Conservation (phyloP, 176 grass and related monocot genomes). For the Chrysopogon serrulatus region DNA sequence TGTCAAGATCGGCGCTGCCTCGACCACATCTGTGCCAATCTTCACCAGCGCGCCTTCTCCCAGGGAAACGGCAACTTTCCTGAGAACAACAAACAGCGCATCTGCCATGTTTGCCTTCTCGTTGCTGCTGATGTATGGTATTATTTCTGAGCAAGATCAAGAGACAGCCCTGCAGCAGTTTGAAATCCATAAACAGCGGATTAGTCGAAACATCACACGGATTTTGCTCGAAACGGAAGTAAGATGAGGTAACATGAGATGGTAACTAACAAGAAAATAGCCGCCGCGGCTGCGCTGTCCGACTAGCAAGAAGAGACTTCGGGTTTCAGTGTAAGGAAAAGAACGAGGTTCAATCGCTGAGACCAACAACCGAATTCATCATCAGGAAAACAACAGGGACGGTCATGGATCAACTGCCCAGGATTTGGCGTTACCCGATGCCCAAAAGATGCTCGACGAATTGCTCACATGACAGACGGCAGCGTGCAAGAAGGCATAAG, state of each 20-base stretch:
- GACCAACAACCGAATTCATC: background rate
- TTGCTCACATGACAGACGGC: background rate
- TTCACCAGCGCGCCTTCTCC: slow-evolving; percentile 13
- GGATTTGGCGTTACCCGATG: background rate
- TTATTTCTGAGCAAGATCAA: background rate
- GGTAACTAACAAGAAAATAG: background rate
- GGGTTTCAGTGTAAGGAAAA: background rate
- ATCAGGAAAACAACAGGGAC: background rate
- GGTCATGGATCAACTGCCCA: background rate
- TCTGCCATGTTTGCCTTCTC: slow-evolving; percentile 40
- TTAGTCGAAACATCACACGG: background rate
- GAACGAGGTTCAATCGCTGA: background rate
- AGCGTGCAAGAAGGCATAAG: background rate
- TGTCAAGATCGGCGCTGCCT: slow-evolving; percentile 17
- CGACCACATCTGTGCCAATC: background rate
- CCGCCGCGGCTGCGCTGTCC: background rate
- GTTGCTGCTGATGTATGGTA: background rate
- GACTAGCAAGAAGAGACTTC: background rate
- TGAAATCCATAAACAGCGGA: background rate
- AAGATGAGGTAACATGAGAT: background rate
- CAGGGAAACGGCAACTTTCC: slow-evolving; percentile 41
- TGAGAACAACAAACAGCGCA: slow-evolving; percentile 22
- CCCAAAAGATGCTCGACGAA: background rate
- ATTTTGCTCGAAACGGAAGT: background rate
- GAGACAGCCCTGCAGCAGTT: background rate